Evolutionary conservation across 2,329 filamentous ascomycete species (phyloP), one percentile per base, ranked within the genome.

Genomic region (Fusarium stilboides): DNA sequence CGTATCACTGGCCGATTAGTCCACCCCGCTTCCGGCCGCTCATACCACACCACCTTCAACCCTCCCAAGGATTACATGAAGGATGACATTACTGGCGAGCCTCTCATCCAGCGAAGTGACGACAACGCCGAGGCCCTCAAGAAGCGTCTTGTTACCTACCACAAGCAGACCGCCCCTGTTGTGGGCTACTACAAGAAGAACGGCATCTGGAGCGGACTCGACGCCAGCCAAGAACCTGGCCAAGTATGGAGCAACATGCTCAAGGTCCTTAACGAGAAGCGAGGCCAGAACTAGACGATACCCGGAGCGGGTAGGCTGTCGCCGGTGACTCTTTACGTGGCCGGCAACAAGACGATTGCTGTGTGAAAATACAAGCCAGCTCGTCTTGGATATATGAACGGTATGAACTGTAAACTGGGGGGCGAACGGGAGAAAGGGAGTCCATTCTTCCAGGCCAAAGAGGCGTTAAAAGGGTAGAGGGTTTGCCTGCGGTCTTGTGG

Each of bases 21-120:
- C 75, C 96, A 99, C 87, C 95, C 95, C 61, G 95, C 95, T 53
- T 98, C 94, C 58, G 96, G 96, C 72, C 94, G 96, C 78, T 94
- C 93, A 74, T 99, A 99, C 87, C 96, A 99, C 90, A 96, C 92
- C 84, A 92, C 96, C 82, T 99, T 99, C 91, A 98, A 98, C 89
- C 96, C 96, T 52, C 96, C 96, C 77, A 97, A 98, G 89, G 84
- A 89, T 76, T 77, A 88, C 71, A 98, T 98, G 96, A 97, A 90
- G 80, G 96, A 99, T 82, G 96, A 99, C 82, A 83, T 98, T 73
- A 98, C 96, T 20, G 96, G 96, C 81, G 96, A 99, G 87, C 94
- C 95, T 49, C 87, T 99, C 74, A 92, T 98, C 77, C 96, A 98
- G 87, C 91, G 96, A 77, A 95, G 92, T 72, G 96, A 99, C 80